Conservation (phyloP, 2,329 filamentous ascomycete genomes). For the Ascochyta viciae-villosae region DNA sequence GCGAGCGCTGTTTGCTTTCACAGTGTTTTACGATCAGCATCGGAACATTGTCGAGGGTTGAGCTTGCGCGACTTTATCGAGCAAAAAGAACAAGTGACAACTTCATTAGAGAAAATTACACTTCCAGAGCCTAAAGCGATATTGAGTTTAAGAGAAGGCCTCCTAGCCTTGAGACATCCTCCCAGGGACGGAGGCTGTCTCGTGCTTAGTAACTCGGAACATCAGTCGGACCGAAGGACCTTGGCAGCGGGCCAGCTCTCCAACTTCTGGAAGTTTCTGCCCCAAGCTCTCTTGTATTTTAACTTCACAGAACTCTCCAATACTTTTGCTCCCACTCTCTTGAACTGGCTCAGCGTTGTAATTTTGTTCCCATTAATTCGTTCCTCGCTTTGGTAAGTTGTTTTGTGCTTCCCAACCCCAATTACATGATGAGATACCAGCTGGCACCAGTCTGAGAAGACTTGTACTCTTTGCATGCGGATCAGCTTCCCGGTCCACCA, state of each 20-base stretch:
- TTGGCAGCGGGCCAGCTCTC: constrained; percentile 15
- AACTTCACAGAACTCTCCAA: constrained; percentile 11
- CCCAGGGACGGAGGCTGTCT: too few relatives aligned
- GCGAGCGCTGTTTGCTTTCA: too few relatives aligned
- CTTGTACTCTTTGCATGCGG: constrained; percentile 69
- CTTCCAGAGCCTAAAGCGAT: too few relatives aligned
- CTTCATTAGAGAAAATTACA: too few relatives aligned
- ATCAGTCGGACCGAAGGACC: constrained; percentile 14
- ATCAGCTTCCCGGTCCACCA: constrained; percentile 61
- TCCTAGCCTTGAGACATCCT: too few relatives aligned
- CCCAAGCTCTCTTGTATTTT: constrained; percentile 16
- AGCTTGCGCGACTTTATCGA: too few relatives aligned
- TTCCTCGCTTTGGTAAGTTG: constrained; percentile 6
- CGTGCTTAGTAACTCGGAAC: too few relatives aligned
- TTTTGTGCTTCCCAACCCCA: neutral
- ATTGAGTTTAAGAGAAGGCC: too few relatives aligned
- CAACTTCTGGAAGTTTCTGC: constrained; percentile 23
- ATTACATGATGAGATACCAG: constrained; percentile 64
- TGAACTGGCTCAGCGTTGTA: constrained; percentile 7
- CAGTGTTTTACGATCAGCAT: too few relatives aligned
- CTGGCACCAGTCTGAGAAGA: constrained; percentile 74
- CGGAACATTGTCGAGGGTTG: too few relatives aligned
- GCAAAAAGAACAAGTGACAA: too few relatives aligned
- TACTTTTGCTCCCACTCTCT: neutral
- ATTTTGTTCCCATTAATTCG: neutral